Percentiles rank a stretch among this genome's conserved stretches.
Evolutionary conservation across 192 early-diverging fungal species (phyloP).

Genomic region (Allomyces javanicus): DNA sequence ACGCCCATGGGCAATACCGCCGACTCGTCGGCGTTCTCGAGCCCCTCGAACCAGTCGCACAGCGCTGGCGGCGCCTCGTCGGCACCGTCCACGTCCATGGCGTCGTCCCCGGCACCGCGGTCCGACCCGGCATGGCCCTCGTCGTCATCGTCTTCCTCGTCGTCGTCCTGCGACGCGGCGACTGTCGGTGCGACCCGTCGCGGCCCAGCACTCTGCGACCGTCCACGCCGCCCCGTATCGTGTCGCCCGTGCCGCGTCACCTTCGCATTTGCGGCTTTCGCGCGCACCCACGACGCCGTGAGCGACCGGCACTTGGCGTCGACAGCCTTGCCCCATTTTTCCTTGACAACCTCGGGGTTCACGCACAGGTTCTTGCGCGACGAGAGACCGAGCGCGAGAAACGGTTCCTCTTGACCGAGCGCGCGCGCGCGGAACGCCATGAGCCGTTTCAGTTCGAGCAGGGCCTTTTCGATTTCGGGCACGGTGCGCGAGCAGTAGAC

Average conservation of each 20-base stretch:
- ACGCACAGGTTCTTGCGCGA: conserved; percentile 88
- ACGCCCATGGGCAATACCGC: conserved; percentile 65
- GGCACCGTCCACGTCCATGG: not conserved
- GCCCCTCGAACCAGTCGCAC: conserved; percentile 16
- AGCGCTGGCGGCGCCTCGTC: not conserved
- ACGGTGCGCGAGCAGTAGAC: conserved; percentile 99
- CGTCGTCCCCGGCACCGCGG: not conserved
- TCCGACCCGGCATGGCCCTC: not conserved
- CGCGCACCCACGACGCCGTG: conserved; percentile 86
- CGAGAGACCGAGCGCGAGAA: conserved; percentile 82
- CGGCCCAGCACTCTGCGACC: too few species aligned
- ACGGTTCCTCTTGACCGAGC: conserved; percentile 46
- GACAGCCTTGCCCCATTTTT: conserved; percentile 65
- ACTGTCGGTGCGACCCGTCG: not conserved
- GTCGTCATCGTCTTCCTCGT: not conserved
- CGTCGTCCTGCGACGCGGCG: not conserved
- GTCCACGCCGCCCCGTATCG: conserved; percentile 1
- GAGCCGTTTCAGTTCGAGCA: conserved; percentile 83
- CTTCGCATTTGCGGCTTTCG: conserved; percentile 23
- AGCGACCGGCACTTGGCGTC: conserved; percentile 80
- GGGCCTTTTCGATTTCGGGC: conserved; percentile 97
- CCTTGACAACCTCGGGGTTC: conserved; percentile 68
- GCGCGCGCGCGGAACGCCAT: conserved; percentile 58
- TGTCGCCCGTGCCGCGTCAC: conserved; percentile 4
- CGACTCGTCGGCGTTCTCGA: conserved; percentile 42